These are phyloP conservation scores for Handroanthus guayacan DNA, from an alignment of 257 asterid species.

Conservation along the genomic window DNA sequence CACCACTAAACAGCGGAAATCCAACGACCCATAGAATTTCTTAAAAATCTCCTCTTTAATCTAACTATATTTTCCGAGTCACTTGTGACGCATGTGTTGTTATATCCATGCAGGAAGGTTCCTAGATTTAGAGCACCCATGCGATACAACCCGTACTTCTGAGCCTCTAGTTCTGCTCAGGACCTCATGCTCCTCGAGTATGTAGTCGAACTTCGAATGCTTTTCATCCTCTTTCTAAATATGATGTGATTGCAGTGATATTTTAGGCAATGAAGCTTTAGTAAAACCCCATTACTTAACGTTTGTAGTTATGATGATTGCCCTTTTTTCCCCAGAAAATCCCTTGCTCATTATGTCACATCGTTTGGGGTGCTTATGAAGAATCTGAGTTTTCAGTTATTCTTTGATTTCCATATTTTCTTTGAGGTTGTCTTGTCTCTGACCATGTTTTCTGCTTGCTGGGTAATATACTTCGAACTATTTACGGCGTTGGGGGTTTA, in stretches of 20 bases:
- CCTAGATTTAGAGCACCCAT: conserved; percentile 71
- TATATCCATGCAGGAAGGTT: conserved; percentile 59
- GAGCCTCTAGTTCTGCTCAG: conserved; percentile 33
- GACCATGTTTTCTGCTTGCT: background rate
- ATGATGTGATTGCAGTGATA: conserved; percentile 27
- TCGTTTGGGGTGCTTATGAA: background rate
- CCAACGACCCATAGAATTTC: background rate
- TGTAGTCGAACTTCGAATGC: conserved; percentile 20
- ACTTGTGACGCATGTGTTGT: conserved; percentile 20
- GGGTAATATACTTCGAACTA: background rate
- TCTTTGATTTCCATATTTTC: background rate
- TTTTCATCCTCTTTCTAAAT: conserved; percentile 14
- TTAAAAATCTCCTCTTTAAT: background rate
- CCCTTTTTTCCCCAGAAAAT: background rate
- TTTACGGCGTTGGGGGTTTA: background rate
- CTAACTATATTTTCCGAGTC: background rate
- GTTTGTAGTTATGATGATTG: conserved; percentile 26
- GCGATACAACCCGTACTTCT: conserved; percentile 72
- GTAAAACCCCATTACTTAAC: conserved; percentile 18
- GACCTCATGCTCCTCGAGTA: conserved; percentile 31
- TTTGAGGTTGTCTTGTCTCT: background rate
- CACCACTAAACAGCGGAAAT: background rate
- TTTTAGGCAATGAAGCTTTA: conserved; percentile 32
- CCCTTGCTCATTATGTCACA: background rate
- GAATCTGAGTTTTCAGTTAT: conserved; percentile 2